phyloP scores from a whole-genome alignment of 352 stramenopile species.

The Phytophthora pseudosyringae region DNA sequence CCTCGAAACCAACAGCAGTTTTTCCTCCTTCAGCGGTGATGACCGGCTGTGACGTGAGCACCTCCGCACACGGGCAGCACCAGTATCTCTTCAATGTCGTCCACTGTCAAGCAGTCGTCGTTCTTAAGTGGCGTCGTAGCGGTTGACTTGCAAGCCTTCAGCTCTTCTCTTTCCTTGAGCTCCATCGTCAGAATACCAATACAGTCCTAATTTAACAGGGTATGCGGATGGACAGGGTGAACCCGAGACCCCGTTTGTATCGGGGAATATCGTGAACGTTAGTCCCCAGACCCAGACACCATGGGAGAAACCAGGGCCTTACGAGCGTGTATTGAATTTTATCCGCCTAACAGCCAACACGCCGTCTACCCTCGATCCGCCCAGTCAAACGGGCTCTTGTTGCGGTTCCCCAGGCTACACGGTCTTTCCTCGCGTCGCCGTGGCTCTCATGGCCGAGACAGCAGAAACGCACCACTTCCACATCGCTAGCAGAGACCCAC shows the following conservation, averaged over 20 bases:
- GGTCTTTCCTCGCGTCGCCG: background rate
- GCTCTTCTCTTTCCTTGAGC: too few species aligned
- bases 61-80: slow-evolving; percentile 89
- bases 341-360: too few species aligned
- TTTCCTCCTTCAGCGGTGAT: slow-evolving; percentile 81
- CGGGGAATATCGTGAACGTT: too few species aligned
- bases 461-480: slow-evolving; percentile 1
- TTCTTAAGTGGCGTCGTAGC: slow-evolving; percentile 92
- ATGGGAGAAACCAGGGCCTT: too few species aligned
- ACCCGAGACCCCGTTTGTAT: too few species aligned
- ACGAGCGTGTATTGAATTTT: too few species aligned
- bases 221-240: too few species aligned
- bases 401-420: background rate
- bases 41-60: slow-evolving; percentile 92
- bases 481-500: background rate
- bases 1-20: slow-evolving; percentile 84
- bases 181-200: too few species aligned
- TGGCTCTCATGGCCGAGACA: background rate
- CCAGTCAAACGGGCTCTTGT: too few species aligned
- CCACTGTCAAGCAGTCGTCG: slow-evolving; percentile 90
- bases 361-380: too few species aligned
- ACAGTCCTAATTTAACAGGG: too few species aligned
- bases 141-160: slow-evolving; percentile 83
- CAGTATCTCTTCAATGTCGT: slow-evolving; percentile 94
- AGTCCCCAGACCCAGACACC: too few species aligned